Evolutionary conservation across 345 rosid species (phyloP).

Genomic region (Psidium guajava): DNA sequence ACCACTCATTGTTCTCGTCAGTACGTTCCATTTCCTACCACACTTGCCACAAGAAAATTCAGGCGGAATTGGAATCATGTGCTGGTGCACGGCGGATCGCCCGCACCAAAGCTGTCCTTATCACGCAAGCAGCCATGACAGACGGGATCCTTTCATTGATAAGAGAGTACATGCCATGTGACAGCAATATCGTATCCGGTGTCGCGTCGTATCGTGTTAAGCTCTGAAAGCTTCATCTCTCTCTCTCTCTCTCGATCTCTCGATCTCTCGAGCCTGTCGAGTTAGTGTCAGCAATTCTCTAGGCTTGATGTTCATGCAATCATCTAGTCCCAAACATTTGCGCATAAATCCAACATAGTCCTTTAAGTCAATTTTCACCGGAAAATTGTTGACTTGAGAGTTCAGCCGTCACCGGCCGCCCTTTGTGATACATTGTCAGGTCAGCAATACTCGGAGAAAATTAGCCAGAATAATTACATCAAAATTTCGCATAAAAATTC

Average conservation of each 20-base stretch:
- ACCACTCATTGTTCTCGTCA: neutral
- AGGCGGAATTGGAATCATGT: neutral
- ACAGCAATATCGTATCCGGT: neutral
- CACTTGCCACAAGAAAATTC: neutral
- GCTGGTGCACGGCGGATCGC: neutral
- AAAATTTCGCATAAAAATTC: neutral
- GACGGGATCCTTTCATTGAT: neutral
- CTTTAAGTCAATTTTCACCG: rapidly evolving
- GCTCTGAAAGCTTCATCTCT: too few species aligned
- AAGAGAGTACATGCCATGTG: neutral
- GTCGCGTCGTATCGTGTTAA: too few species aligned
- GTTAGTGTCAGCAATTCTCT: neutral
- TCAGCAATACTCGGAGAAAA: neutral
- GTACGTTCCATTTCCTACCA: neutral
- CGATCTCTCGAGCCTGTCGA: too few species aligned
- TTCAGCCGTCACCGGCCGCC: rapidly evolving
- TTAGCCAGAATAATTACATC: neutral
- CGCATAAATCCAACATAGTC: neutral
- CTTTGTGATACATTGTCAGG: rapidly evolving
- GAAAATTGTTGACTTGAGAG: neutral
- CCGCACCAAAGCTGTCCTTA: neutral
- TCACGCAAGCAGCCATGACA: neutral
- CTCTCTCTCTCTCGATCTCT: too few species aligned
- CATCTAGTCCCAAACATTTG: neutral
- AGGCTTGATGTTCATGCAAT: neutral